Evolutionary conservation across 257 asterid genomes (phyloP), one percentile per base, ranked within the genome.

Genomic region (Scutellaria minor): DNA sequence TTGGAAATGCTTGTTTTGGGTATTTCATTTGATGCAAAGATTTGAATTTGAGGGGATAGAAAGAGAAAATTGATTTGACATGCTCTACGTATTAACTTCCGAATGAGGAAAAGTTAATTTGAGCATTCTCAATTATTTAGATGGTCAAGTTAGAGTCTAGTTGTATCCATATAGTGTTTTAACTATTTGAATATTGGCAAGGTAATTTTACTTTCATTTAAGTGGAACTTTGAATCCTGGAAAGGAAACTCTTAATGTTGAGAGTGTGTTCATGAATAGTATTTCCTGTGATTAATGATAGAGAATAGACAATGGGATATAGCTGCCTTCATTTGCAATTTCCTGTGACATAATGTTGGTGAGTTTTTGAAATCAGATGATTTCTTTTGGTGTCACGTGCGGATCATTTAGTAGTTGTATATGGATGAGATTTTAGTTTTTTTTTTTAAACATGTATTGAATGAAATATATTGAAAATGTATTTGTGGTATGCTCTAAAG

Each of bases 331-430:
- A 7, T 73, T 13, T 45, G 48, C 72, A 27, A 15, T 45, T 40
- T 74, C 2, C 35, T 56, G 12, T 44, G 22, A 3, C 51, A 41
- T 50, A 6, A 13, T 1, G 27, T 66, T 55, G 65, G 41, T 59
- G 57, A 24, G 24, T 37, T 1, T 51, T 60, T 44, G 44, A 15
- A 71, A 48, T 57, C 9, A n/a, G 6, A 11, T 68, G 48, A 55
- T 45, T 39, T 3, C 24, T 66, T 47, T 66, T 12, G 18, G 9
- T 45, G 44, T 64, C 56, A 52, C 55, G 6, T 51, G 44, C 2
- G 14, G 52, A 13, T 55, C 45, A 54, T 61, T 50, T 20, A n/a
- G 68, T 73, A 35, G 14, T 15, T 61, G 78, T 44, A 44, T 5
- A 11, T 68, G 60, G 51, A 35, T n/a, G 22, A 15, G 59, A 13